Base-by-base conservation (phyloP, 208 protist species). In the Trypanosoma melophagium region DNA sequence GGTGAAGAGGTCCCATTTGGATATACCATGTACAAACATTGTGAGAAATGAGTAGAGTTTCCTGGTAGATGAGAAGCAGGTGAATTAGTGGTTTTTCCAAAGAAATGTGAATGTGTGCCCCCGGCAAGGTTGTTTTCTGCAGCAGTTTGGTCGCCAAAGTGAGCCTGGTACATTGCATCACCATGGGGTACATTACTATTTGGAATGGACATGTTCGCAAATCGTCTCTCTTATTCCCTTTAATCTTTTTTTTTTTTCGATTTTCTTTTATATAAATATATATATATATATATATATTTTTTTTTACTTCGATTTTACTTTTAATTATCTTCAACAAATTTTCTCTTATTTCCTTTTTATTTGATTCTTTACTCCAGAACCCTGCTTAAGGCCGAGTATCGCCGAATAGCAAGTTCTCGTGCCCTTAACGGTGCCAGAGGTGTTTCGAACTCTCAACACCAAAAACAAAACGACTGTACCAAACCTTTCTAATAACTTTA, bases 141-240 rank as follows among this genome's bases (percentile, higher is more conserved):
- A 16, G 7, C 12, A 31, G 35, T 50, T 45, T 19, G 4, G 16
- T 40, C 21, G 3, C n/a, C n/a, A 65, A 54, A 65, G 60, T 54
- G 60, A 10, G 60, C 21, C 25, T 51, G 40, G 19, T 65, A 65
- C 44, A 65, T 54, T 3, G 60, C 60, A 40, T 54, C 60, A 8
- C 60, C 45, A 5, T 24, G 44, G 40, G 54, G 22, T 21, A 40
- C 60, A 51, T 54, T 52, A 13, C 45, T 54, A 35, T 51, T 51
- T 2, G 60, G 60, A 41, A 45, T 24, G 7, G n/a, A 24, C 60
- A 65, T 65, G 3, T 21, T 51, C 49, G 38, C 22, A n/a, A 8
- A 19, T 50, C 10, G 40, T 50, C 41, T 4, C 7, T 62, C 41
- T 28, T 40, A 35, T 8, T 28, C 22, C 8, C 31, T 38, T 17